A percentile compares a stretch with the other conserved stretches of the same genome.
phyloP scores from a whole-genome alignment of 345 rosid genomes.

The Gossypium anomalum region DNA sequence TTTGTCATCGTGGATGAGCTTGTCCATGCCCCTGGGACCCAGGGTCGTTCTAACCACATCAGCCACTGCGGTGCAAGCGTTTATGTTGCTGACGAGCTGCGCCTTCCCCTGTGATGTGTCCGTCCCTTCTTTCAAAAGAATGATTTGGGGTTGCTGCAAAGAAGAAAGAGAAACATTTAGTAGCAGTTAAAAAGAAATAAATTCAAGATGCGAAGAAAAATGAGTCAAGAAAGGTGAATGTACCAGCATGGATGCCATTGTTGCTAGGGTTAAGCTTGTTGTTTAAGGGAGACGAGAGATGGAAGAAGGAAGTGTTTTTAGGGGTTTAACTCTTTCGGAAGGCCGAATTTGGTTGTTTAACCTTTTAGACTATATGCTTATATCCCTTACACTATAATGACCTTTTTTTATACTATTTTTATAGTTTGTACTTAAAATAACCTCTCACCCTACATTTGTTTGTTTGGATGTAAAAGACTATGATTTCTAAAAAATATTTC shows the following conservation, averaged over 20 bases:
- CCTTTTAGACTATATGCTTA: too few species aligned
- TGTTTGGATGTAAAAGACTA: too few species aligned
- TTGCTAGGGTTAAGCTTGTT: slow-evolving; percentile 17
- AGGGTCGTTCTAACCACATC: slow-evolving; percentile 89
- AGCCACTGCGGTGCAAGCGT: slow-evolving; percentile 88
- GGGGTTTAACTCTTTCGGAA: too few species aligned
- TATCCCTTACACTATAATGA: too few species aligned
- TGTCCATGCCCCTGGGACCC: slow-evolving; percentile 98
- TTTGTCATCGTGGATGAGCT: slow-evolving; percentile 93
- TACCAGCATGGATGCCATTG: slow-evolving; percentile 52
- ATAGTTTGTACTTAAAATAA: too few species aligned
- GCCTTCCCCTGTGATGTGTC: slow-evolving; percentile 97
- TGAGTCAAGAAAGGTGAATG: neutral
- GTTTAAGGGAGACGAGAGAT: neutral
- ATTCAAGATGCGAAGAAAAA: neutral
- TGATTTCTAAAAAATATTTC: too few species aligned
- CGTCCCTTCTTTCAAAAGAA: slow-evolving; percentile 93
- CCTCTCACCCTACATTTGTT: too few species aligned
- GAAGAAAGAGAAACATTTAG: neutral
- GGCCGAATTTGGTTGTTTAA: too few species aligned
- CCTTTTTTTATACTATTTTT: too few species aligned
- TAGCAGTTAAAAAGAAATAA: neutral
- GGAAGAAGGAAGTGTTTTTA: too few species aligned
- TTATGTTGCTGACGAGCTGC: slow-evolving; percentile 93
- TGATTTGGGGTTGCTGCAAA: slow-evolving; percentile 97